Evolutionary conservation across 768 basidiomycete genomes (phyloP).

Genomic region (Pulveroboletus frians): DNA sequence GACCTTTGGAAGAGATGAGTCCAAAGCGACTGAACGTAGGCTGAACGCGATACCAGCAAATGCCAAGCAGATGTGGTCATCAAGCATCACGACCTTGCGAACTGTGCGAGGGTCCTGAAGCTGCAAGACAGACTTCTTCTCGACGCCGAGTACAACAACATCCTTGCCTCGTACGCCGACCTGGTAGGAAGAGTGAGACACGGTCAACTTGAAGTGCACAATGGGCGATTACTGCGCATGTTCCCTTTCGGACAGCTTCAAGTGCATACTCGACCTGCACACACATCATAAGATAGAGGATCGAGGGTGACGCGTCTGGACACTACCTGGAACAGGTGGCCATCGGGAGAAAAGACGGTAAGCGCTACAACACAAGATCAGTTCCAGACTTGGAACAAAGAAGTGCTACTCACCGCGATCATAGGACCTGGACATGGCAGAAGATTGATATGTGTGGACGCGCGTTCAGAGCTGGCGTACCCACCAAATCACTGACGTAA

Average conservation of each 20-base stretch:
- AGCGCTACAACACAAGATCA: slow-evolving; percentile 54
- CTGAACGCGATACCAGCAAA: slow-evolving; percentile 76
- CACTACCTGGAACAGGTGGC: slow-evolving; percentile 92
- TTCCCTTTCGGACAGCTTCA: slow-evolving; percentile 97
- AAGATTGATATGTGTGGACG: slow-evolving; percentile 34
- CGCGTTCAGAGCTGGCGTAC: slow-evolving; percentile 41
- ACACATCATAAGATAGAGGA: slow-evolving; percentile 15
- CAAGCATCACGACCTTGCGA: slow-evolving; percentile 95
- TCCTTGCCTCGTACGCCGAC: slow-evolving; percentile 94
- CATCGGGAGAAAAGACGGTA: slow-evolving; percentile 98
- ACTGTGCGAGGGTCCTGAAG: slow-evolving; percentile 98
- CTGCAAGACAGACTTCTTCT: slow-evolving; percentile 97
- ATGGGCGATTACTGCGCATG: slow-evolving; percentile 72
- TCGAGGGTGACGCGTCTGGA: slow-evolving; percentile 24
- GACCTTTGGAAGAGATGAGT: slow-evolving; percentile 46
- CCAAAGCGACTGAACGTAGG: slow-evolving; percentile 2
- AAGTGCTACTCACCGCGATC: slow-evolving; percentile 78
- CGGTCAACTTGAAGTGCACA: not conserved
- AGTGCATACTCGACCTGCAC: slow-evolving; percentile 93
- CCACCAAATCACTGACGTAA: slow-evolving; percentile 23
- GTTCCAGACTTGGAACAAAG: not conserved
- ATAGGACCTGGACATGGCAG: slow-evolving; percentile 84
- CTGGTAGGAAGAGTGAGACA: slow-evolving; percentile 36
- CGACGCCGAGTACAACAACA: slow-evolving; percentile 94
- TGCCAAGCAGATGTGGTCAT: slow-evolving; percentile 95